phyloP scores from a whole-genome alignment of 148 eudicot species.

The Cornus controversa region DNA sequence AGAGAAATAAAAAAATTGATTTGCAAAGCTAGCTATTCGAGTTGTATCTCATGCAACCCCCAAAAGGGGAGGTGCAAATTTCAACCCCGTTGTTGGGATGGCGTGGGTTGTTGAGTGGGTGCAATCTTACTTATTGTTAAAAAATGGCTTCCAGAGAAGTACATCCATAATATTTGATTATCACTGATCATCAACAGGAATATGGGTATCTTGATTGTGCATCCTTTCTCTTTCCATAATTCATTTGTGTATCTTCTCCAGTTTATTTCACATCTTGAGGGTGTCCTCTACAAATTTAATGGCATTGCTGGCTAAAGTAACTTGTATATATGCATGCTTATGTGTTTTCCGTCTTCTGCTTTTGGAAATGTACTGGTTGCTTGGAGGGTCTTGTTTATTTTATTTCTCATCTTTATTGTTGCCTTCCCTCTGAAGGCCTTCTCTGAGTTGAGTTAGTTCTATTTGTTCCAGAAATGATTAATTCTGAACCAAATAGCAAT shows the following conservation, averaged over 20 bases:
- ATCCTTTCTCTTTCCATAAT: background rate
- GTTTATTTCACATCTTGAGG: background rate
- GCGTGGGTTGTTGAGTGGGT: background rate
- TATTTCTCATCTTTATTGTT: slow-evolving; percentile 2
- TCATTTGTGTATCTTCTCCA: background rate
- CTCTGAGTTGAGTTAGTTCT: slow-evolving; percentile 5
- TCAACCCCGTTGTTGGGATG: background rate
- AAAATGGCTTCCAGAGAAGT: background rate
- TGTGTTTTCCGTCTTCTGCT: background rate
- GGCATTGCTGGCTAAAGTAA: background rate
- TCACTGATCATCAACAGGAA: slow-evolving; percentile 3
- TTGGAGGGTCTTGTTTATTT: slow-evolving; percentile 5
- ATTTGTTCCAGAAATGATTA: slow-evolving; percentile 28
- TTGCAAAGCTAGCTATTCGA: too few relatives aligned
- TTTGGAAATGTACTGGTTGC: slow-evolving; percentile 3
- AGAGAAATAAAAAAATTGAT: too few relatives aligned
- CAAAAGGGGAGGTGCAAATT: background rate
- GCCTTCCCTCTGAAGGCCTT: slow-evolving; percentile 10
- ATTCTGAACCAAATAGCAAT: slow-evolving; percentile 28
- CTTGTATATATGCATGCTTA: background rate
- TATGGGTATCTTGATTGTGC: background rate
- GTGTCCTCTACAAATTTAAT: background rate
- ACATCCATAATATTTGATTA: background rate
- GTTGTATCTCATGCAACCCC: too few relatives aligned
- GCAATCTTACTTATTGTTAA: too few relatives aligned